phyloP scores from a whole-genome alignment of 2,329 filamentous ascomycete genomes.

The Colletotrichum tropicicola region DNA sequence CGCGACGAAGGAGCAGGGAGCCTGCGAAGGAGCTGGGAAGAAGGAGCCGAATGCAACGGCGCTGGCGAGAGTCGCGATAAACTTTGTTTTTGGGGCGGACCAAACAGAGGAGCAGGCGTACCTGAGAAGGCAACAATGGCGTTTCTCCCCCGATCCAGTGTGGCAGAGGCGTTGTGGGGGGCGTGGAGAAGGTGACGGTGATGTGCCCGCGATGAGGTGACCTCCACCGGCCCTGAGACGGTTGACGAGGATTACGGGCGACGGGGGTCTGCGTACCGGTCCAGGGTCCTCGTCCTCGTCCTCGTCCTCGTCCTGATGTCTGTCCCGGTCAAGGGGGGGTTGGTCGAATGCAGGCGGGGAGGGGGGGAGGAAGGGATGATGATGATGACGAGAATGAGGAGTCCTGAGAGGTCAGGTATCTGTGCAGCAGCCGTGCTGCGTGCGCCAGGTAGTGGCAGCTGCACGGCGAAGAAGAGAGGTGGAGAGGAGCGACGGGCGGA shows the following conservation, averaged over 20 bases:
- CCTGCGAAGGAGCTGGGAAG: slow-evolving; percentile 13
- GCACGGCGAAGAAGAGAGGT: not conserved
- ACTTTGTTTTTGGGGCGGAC: slow-evolving; percentile 21
- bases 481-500: not conserved
- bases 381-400: not conserved
- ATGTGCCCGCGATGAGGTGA: slow-evolving; percentile 29
- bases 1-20: not conserved
- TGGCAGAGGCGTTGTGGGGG: slow-evolving; percentile 21
- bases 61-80: slow-evolving; percentile 28
- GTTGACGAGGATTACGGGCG: slow-evolving; percentile 9
- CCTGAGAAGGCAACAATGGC: slow-evolving; percentile 24
- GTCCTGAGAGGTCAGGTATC: not conserved
- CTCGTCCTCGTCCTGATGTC: slow-evolving; percentile 20
- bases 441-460: no score
- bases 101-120: slow-evolving; percentile 13
- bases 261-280: slow-evolving; percentile 16
- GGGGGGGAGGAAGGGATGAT: not conserved
- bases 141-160: slow-evolving; percentile 6
- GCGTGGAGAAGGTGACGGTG: slow-evolving; percentile 27
- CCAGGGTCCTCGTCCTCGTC: slow-evolving; percentile 26
- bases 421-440: not conserved
- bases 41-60: slow-evolving; percentile 27
- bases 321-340: slow-evolving; percentile 1
- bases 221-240: not conserved
- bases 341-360: slow-evolving; percentile 9